These are phyloP conservation scores for Daphne laureola DNA, from an alignment of 441 rosid genomes.

Conservation along the genomic window DNA sequence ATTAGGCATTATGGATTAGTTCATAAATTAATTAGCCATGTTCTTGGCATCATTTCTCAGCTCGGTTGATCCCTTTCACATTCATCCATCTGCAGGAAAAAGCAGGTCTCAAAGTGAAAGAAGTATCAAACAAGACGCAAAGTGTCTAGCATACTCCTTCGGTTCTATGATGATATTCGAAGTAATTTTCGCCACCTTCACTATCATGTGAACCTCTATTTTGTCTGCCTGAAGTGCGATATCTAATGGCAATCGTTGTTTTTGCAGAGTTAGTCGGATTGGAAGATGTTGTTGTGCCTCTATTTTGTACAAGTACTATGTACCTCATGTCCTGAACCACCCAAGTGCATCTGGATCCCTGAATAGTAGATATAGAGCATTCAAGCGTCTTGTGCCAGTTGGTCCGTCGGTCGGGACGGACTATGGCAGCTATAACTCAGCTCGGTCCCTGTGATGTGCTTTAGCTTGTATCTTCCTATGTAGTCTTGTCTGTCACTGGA, in stretches of 20 bases:
- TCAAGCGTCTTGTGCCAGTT: slow-evolving; percentile 10
- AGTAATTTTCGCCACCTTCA: not conserved
- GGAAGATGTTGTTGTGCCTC: slow-evolving; percentile 7
- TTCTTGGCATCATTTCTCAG: slow-evolving; percentile 1
- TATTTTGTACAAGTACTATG: slow-evolving; percentile 20
- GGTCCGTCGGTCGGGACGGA: not conserved
- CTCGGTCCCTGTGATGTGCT: slow-evolving; percentile 21
- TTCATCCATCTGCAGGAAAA: slow-evolving; percentile 29
- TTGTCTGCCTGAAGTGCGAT: not conserved
- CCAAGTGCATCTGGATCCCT: slow-evolving; percentile 14
- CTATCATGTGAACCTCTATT: not conserved
- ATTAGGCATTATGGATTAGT: not conserved
- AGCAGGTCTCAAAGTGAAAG: slow-evolving; percentile 31
- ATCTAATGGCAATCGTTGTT: not conserved
- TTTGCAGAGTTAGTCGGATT: slow-evolving; percentile 17
- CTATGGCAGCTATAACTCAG: slow-evolving; percentile 14
- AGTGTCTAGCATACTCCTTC: slow-evolving; percentile 24
- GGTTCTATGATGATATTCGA: slow-evolving; percentile 13
- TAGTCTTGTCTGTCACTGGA: slow-evolving; percentile 13
- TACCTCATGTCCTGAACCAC: slow-evolving; percentile 13
- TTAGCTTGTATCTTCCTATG: slow-evolving; percentile 6
- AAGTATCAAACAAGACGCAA: slow-evolving; percentile 34
- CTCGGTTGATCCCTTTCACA: not conserved
- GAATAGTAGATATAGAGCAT: slow-evolving; percentile 11
- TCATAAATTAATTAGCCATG: not conserved